Evolutionary conservation across 768 basidiomycete species (phyloP).

Genomic region (Saitozyma podzolica): DNA sequence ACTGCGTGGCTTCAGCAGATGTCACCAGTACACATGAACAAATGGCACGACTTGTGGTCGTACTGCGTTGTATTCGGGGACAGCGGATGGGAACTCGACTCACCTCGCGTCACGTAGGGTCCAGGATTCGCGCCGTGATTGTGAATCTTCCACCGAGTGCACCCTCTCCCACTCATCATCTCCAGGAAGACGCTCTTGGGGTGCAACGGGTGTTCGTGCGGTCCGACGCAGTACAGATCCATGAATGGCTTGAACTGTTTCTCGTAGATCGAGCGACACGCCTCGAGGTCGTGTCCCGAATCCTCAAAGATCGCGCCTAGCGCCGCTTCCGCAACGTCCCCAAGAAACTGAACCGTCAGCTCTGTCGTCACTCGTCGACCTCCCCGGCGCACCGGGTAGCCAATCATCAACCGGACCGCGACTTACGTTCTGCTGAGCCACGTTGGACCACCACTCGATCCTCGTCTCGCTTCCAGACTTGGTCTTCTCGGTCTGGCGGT

Average conservation of each 20-base stretch:
- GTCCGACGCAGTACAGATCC: constrained; percentile 28
- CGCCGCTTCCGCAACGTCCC: constrained; percentile 28
- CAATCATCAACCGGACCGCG: neutral
- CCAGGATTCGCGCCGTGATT: neutral
- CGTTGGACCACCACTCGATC: constrained; percentile 29
- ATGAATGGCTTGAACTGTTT: constrained; percentile 25
- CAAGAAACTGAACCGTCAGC: constrained; percentile 11
- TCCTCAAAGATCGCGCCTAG: constrained; percentile 33
- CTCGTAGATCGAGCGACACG: constrained; percentile 14
- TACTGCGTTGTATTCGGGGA: no score
- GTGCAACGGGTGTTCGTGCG: constrained; percentile 12
- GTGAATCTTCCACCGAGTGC: constrained; percentile 13
- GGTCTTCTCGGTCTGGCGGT: neutral
- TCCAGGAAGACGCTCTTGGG: constrained; percentile 26
- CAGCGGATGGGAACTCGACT: no score
- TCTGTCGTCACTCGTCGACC: no score
- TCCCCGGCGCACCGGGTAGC: no score
- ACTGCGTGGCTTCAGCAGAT: constrained; percentile 4
- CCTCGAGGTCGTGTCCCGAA: constrained; percentile 14
- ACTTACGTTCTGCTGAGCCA: constrained; percentile 15
- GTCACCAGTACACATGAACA: no score
- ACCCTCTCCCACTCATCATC: constrained; percentile 20
- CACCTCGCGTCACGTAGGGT: neutral
- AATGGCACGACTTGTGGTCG: no score
- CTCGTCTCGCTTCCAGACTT: neutral